Evolutionary conservation across 1,284 basidiomycete species (phyloP).

Genomic region (Phenoliferia sp.): DNA sequence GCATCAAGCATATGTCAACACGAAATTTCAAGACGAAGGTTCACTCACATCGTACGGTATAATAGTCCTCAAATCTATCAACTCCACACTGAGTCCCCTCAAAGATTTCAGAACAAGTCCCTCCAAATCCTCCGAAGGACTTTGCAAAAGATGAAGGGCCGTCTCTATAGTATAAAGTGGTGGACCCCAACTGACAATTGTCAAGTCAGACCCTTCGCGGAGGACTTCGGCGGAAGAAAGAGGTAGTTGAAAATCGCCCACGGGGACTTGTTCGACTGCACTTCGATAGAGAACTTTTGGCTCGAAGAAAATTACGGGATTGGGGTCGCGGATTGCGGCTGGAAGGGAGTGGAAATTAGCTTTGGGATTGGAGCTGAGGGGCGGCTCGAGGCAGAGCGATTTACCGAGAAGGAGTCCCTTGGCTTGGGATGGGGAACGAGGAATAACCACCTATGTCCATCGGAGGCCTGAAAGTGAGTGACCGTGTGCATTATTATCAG

Average conservation of each 20-base stretch:
- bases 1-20: background rate
- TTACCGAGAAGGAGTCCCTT: slow-evolving; percentile 71
- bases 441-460: slow-evolving; percentile 69
- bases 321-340: slow-evolving; percentile 79
- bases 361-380: background rate
- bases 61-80: slow-evolving; percentile 86
- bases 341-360: background rate
- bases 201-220: slow-evolving; percentile 69
- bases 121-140: slow-evolving; percentile 62
- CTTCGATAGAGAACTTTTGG: slow-evolving; percentile 85
- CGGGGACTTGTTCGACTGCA: slow-evolving; percentile 86
- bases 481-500: too few relatives aligned
- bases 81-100: slow-evolving; percentile 70
- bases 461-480: background rate
- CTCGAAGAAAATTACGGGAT: slow-evolving; percentile 85
- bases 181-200: slow-evolving; percentile 85
- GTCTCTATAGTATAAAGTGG: slow-evolving; percentile 85
- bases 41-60: slow-evolving; percentile 72
- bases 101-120: slow-evolving; percentile 62
- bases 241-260: slow-evolving; percentile 78
- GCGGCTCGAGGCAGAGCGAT: background rate
- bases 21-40: background rate
- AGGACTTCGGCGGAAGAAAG: slow-evolving; percentile 73
- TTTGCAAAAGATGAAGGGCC: slow-evolving; percentile 61
- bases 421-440: slow-evolving; percentile 87